A percentile compares a stretch with the other conserved stretches of the same genome.
phyloP scores from a whole-genome alignment of 1,139 yeast genomes.

The Yamadazyma trypodendri region DNA sequence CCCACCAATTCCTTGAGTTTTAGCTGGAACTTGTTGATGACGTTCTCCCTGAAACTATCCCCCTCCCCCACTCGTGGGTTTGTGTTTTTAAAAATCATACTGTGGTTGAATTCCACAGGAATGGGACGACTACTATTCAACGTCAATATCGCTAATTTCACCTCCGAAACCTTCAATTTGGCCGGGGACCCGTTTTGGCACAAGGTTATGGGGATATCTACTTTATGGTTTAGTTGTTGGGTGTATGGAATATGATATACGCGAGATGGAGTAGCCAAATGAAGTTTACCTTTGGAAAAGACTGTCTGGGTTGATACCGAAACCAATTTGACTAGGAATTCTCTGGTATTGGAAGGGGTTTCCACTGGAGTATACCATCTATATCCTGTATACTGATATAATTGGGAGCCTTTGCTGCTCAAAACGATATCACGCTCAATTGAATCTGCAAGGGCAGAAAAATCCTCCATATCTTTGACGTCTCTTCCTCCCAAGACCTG shows the following conservation, averaged over 20 bases:
- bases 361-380: not conserved
- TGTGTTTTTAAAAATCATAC: conserved; percentile 31
- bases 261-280: conserved; percentile 24
- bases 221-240: conserved; percentile 17
- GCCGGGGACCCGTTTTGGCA: not conserved
- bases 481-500: conserved; percentile 3
- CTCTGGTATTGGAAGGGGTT: not conserved
- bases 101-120: conserved; percentile 44
- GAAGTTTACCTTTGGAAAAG: not conserved
- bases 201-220: not conserved
- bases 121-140: conserved; percentile 28
- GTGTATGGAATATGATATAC: conserved; percentile 30
- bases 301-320: not conserved
- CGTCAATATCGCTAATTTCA: conserved; percentile 34
- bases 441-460: conserved; percentile 5
- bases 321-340: not conserved
- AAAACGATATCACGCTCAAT: conserved; percentile 3
- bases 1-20: conserved; percentile 20
- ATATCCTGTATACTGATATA: not conserved
- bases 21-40: conserved; percentile 23
- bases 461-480: not conserved
- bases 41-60: conserved; percentile 25
- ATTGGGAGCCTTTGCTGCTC: not conserved
- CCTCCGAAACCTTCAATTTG: conserved; percentile 26
- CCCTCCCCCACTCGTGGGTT: conserved; percentile 3